Percentiles rank a stretch among this genome's conserved stretches.
phyloP scores from a whole-genome alignment of 805 yeast species.

The Alloascoidea hylecoeti region DNA sequence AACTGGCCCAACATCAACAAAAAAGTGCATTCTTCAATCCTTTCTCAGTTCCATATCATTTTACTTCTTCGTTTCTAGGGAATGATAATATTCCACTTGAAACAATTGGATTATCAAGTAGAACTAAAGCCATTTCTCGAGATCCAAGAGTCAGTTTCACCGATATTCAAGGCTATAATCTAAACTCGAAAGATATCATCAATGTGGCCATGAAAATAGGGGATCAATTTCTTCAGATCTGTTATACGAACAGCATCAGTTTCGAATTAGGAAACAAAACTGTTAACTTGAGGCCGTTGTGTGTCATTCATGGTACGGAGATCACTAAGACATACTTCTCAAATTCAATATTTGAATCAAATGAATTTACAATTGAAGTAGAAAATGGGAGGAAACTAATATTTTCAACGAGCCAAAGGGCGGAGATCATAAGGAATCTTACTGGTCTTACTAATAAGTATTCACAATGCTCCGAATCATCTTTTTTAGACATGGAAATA shows the following conservation, averaged over 20 bases:
- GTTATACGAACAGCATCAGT: slow-evolving; percentile 14
- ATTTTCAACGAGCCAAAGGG: slow-evolving; percentile 38
- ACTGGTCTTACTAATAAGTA: slow-evolving; percentile 41
- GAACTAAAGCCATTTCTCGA: slow-evolving; percentile 26
- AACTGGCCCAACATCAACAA: slow-evolving; percentile 10
- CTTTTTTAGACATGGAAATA: slow-evolving; percentile 36
- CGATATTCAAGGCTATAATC: slow-evolving; percentile 26
- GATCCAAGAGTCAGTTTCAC: slow-evolving; percentile 38
- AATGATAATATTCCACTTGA: slow-evolving; percentile 20
- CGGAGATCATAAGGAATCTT: slow-evolving; percentile 33
- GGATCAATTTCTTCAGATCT: slow-evolving; percentile 42
- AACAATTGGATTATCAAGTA: slow-evolving; percentile 27
- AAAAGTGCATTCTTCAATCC: slow-evolving; percentile 31
- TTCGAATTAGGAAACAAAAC: background rate
- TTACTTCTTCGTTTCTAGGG: slow-evolving; percentile 33
- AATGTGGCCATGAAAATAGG: slow-evolving; percentile 61
- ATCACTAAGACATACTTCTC: slow-evolving; percentile 26
- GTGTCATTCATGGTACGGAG: slow-evolving; percentile 24
- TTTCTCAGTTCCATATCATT: slow-evolving; percentile 18
- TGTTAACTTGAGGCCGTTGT: slow-evolving; percentile 9
- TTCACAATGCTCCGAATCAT: slow-evolving; percentile 53
- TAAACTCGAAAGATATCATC: slow-evolving; percentile 27
- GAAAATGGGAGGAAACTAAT: slow-evolving; percentile 27
- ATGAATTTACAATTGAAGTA: slow-evolving; percentile 30
- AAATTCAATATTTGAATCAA: slow-evolving; percentile 28